Percentiles rank a stretch among this genome's conserved stretches.
These are phyloP conservation scores for Apiospora sp. DNA, from an alignment of 2,329 filamentous ascomycete species.

Conservation along the genomic window DNA sequence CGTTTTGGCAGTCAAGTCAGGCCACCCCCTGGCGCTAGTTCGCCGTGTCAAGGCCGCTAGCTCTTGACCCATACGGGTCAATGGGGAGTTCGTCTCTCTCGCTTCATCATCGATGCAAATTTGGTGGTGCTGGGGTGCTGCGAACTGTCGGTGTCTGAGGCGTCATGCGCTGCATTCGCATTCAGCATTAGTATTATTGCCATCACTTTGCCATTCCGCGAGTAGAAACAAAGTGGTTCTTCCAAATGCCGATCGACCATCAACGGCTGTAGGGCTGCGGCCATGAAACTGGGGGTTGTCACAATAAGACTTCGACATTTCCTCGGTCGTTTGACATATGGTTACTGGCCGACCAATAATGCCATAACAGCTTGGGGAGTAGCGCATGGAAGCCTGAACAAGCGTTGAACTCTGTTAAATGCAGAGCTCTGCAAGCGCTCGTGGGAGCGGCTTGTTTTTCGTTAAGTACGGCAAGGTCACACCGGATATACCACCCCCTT, in stretches of 20 bases:
- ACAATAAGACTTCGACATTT: constrained; percentile 1
- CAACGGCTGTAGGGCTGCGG: constrained; percentile 7
- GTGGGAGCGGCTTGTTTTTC: constrained; percentile 6
- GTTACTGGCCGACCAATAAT: not conserved
- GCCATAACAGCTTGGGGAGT: not conserved
- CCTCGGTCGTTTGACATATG: not conserved
- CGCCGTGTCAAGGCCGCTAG: not conserved
- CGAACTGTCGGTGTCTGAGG: not conserved
- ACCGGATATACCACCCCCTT: not conserved
- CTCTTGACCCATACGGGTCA: not conserved
- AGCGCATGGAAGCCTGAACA: not conserved
- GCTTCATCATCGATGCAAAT: not conserved
- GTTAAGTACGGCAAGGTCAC: not conserved
- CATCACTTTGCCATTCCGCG: not conserved
- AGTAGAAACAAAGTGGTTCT: not conserved
- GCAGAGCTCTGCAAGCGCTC: not conserved
- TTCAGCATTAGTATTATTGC: not conserved
- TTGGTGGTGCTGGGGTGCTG: not conserved
- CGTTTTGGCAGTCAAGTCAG: not conserved
- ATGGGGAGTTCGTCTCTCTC: not conserved
- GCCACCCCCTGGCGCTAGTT: not conserved
- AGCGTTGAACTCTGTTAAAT: constrained; percentile 17
- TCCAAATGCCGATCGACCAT: not conserved
- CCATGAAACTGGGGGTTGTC: not conserved
- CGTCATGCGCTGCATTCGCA: not conserved